These are phyloP conservation scores for Aphanomyces invadans DNA, from an alignment of 352 stramenopile genomes.

Conservation along the genomic window DNA sequence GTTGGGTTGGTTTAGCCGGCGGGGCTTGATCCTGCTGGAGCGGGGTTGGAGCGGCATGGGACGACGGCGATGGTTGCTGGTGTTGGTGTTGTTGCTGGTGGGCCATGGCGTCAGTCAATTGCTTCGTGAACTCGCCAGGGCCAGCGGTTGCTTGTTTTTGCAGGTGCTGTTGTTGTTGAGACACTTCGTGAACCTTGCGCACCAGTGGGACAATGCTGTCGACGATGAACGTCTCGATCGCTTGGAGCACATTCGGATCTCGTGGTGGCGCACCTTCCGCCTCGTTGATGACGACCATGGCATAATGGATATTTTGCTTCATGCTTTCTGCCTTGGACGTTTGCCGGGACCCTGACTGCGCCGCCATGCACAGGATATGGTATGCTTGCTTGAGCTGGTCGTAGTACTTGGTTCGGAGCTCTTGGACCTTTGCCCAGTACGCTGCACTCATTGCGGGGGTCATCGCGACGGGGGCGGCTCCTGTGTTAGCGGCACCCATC, in stretches of 20 bases:
- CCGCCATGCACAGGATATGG: slow-evolving; percentile 49
- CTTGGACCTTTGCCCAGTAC: slow-evolving; percentile 69
- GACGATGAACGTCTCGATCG: slow-evolving; percentile 77
- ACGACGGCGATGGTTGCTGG: neutral
- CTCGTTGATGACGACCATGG: slow-evolving; percentile 59
- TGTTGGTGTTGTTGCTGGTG: neutral
- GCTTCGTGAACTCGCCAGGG: slow-evolving; percentile 4
- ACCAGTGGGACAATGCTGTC: slow-evolving; percentile 73
- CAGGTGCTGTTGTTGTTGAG: slow-evolving; percentile 14
- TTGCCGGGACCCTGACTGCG: slow-evolving; percentile 48
- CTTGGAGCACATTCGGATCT: slow-evolving; percentile 57
- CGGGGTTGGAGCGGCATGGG: too few relatives aligned
- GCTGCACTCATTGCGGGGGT: slow-evolving; percentile 34
- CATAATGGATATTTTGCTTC: slow-evolving; percentile 71
- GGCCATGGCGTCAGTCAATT: neutral
- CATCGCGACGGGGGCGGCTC: neutral
- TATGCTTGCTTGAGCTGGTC: slow-evolving; percentile 51
- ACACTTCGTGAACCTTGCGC: slow-evolving; percentile 37
- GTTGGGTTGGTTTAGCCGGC: too few relatives aligned
- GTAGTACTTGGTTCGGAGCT: slow-evolving; percentile 41
- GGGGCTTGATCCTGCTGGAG: too few relatives aligned
- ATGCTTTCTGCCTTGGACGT: slow-evolving; percentile 66
- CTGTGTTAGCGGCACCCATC: neutral
- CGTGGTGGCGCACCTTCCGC: slow-evolving; percentile 35
- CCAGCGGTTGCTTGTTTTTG: neutral